Evolutionary conservation across 192 early-diverging fungal species (phyloP).

Genomic region (Gamsiella multidivaricata): DNA sequence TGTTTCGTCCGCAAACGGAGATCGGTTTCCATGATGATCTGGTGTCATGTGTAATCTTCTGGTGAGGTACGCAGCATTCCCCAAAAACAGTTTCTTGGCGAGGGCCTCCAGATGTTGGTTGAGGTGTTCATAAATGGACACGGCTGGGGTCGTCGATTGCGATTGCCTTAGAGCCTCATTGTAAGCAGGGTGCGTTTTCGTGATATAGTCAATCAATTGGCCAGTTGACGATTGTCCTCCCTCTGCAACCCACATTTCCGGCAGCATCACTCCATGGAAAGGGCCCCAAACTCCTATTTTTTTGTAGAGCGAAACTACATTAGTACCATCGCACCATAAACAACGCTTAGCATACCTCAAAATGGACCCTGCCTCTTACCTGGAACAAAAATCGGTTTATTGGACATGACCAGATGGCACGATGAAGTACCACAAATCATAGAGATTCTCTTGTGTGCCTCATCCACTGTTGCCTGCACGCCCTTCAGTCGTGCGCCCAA

Average conservation of each 20-base stretch:
- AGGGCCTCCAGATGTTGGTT: constrained; percentile 57
- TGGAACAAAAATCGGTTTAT: constrained; percentile 63
- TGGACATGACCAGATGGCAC: constrained; percentile 73
- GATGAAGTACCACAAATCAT: constrained; percentile 79
- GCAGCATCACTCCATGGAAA: constrained; percentile 67
- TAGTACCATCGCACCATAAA: no score
- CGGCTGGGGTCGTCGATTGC: constrained; percentile 5
- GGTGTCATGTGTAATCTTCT: constrained; percentile 71
- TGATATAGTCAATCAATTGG: constrained; percentile 70
- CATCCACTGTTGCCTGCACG: constrained; percentile 24
- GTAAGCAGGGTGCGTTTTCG: constrained; percentile 68
- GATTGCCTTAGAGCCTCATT: constrained; percentile 34
- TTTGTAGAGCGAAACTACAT: background rate
- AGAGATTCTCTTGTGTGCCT: constrained; percentile 45
- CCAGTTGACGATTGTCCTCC: constrained; percentile 83
- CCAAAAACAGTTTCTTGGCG: constrained; percentile 14
- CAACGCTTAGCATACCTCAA: no score
- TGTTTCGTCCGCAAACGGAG: constrained; percentile 73
- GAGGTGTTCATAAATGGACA: constrained; percentile 63
- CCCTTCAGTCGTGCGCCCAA: constrained; percentile 55
- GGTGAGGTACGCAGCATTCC: constrained; percentile 50
- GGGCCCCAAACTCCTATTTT: constrained; percentile 64
- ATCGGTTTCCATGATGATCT: constrained; percentile 84
- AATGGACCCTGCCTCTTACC: no score
- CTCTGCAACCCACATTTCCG: constrained; percentile 69